Base-by-base conservation (phyloP, 805 yeast species). In the Kluyveromyces nonfermentans region DNA sequence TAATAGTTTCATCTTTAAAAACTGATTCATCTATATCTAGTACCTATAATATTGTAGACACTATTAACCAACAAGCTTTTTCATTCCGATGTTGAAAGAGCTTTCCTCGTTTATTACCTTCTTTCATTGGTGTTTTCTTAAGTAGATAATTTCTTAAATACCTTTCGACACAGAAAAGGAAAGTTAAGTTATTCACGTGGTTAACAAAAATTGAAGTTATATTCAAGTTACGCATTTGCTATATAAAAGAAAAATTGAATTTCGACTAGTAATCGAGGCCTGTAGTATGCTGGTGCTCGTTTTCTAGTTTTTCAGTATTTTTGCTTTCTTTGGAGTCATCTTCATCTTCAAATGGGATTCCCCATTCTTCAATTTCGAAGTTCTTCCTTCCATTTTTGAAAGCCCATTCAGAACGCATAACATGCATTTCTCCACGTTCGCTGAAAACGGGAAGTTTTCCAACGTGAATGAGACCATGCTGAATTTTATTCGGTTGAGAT, bases 331-430 rank as follows among this genome's bases (percentile, higher is more conserved):
- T 44, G 19, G 35, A 67, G 5, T 67, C 74, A 14, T 72, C 82
- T n/a, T 72, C 84, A 46, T 83, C 94, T 45, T 88, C 96, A 2
- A 90, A 95, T 0, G 98, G 97, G 41, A 93, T 93, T n/a, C 95
- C 86, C 95, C 96, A 93, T 55, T 81, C 86, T 51, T 85, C 90
- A 42, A 93, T 82, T 55, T 85, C 96, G 58, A 90, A 87, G 54
- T 75, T 79, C 61, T 79, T 78, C 49, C 84, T 74, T 12, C 96
- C 90, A 51, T 87, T 85, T 57, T 81, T 80, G 66, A 89, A 90
- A 5, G 95, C 87, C 61, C 76, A 82, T 63, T 89, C 97, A 46
- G 84, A 81, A 46, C 71, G 70, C 45, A 78, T 75, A 1, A 78
- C 74, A 50, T 77, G 76, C 96, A 88, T 89, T 53, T 77, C 70